Evolutionary conservation across 2,329 filamentous ascomycete species (phyloP), one percentile per base, ranked within the genome.

Genomic region (Pseudogymnoascus sp.): DNA sequence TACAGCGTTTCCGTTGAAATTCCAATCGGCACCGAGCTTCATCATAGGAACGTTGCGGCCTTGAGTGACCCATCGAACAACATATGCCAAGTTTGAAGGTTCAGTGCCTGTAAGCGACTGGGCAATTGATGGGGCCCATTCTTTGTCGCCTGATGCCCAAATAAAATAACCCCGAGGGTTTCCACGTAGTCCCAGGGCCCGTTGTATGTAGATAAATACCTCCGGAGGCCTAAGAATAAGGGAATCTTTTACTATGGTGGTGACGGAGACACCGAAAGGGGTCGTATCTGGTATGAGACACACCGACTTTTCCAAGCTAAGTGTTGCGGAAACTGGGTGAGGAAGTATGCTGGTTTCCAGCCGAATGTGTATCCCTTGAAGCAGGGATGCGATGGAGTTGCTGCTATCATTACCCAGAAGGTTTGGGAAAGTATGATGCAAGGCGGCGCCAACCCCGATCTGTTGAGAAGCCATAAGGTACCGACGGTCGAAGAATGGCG

Each of bases 341-440:
- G 62, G 62, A 14, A 61, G 60, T 6, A 63, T 26, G 16, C 28
- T 61, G 14, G 56, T 46, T 31, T 33, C 53, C 16, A 63, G 14
- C 10, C 40, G 35, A 10, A 24, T n/a, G 12, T 16, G 19, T 8
- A 31, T 24, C 19, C 62, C 62, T 50, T 63, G 53, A 19, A 63
- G 40, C 8, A 41, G 24, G 16, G 61, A 62, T 7, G 61, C 61
- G 35, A 59, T 60, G 70, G 6, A 77, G 61, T 19, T 69, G 70
- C 16, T 70, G 65, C 5, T 65, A 62, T 60, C 2, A 61, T 22
- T 37, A 62, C 64, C 64, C 24, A 72, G 66, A 0, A 74, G 72
- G 37, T 71, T 67, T 31, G 68, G 67, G 56, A 76, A 70, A n/a
- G 62, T 69, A 38, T 62, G 41, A 22, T 50, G 24, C 22, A 62